These are phyloP conservation scores for Circinella minor DNA, from an alignment of 371 early-diverging fungal species.

Conservation along the genomic window DNA sequence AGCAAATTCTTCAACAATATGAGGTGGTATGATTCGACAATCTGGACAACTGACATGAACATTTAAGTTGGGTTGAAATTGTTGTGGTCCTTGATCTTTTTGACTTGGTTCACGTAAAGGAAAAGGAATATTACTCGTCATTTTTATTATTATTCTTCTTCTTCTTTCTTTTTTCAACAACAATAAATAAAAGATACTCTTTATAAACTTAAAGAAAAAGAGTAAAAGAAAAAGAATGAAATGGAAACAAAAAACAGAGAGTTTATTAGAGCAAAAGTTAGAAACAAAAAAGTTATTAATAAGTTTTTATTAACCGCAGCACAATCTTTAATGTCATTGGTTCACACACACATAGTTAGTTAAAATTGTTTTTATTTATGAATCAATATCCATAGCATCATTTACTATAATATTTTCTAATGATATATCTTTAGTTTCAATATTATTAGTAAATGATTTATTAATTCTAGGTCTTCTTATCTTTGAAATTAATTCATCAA, in stretches of 20 bases:
- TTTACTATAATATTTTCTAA: conserved; percentile 20
- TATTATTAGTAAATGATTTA: neutral
- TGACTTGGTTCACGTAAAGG: conserved; percentile 44
- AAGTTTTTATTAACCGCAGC: too few relatives aligned
- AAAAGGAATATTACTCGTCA: conserved; percentile 46
- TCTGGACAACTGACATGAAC: conserved; percentile 76
- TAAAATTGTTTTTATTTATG: too few relatives aligned
- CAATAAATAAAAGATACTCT: too few relatives aligned
- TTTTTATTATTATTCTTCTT: conserved; percentile 1
- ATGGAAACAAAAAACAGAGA: too few relatives aligned
- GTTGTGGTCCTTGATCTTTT: conserved; percentile 30
- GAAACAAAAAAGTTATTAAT: too few relatives aligned
- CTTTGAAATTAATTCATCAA: conserved; percentile 36
- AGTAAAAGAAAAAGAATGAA: too few relatives aligned
- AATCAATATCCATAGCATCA: conserved; percentile 28
- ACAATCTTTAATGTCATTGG: too few relatives aligned
- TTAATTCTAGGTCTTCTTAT: conserved; percentile 23
- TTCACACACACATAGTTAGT: too few relatives aligned
- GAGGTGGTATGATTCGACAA: conserved; percentile 86
- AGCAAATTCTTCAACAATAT: conserved; percentile 97
- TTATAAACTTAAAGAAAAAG: too few relatives aligned
- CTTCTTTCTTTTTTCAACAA: too few relatives aligned
- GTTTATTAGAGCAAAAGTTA: too few relatives aligned
- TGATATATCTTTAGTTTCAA: conserved; percentile 24
- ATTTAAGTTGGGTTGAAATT: conserved; percentile 63